Conservation (phyloP, 2,329 filamentous ascomycete species). For the Neofusicoccum laricinum region DNA sequence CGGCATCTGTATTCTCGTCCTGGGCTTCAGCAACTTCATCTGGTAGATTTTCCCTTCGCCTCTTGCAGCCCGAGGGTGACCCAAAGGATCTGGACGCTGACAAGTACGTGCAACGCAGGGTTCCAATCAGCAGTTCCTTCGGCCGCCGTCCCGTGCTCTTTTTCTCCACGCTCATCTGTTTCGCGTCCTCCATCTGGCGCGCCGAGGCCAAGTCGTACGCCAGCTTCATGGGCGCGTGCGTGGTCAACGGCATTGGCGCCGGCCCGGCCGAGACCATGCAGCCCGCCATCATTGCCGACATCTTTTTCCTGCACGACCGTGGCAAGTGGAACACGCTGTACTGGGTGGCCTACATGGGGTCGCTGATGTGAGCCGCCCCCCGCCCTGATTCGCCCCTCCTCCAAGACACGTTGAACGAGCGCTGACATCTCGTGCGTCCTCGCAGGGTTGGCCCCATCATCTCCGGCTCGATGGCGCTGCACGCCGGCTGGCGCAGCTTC, state of each 20-base stretch:
- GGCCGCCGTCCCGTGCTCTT: constrained; percentile 55
- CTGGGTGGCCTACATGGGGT: constrained; percentile 62
- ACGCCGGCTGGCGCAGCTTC: constrained; percentile 60
- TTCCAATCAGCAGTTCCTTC: constrained; percentile 54
- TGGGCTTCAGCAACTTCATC: constrained; percentile 60
- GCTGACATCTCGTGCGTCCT: no score
- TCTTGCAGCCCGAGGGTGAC: no score
- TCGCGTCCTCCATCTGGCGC: constrained; percentile 56
- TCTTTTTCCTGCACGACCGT: constrained; percentile 63
- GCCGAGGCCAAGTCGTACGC: constrained; percentile 56
- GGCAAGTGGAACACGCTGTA: constrained; percentile 62
- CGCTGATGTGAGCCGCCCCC: constrained; percentile 59
- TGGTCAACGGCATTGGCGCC: constrained; percentile 61
- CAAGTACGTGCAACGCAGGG: constrained; percentile 36
- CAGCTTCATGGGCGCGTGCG: constrained; percentile 62
- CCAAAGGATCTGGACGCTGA: background rate
- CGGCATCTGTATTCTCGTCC: constrained; percentile 54
- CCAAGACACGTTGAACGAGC: background rate
- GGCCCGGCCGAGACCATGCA: constrained; percentile 62
- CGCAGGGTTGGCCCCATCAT: constrained; percentile 53
- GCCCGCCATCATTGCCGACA: constrained; percentile 62
- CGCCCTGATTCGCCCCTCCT: no score
- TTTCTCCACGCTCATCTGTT: constrained; percentile 51
- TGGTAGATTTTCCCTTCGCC: constrained; percentile 49
- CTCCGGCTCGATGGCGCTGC: constrained; percentile 58